Evolutionary conservation across 2,329 filamentous ascomycete genomes (phyloP).

Genomic region (Fusarium drepaniforme): DNA sequence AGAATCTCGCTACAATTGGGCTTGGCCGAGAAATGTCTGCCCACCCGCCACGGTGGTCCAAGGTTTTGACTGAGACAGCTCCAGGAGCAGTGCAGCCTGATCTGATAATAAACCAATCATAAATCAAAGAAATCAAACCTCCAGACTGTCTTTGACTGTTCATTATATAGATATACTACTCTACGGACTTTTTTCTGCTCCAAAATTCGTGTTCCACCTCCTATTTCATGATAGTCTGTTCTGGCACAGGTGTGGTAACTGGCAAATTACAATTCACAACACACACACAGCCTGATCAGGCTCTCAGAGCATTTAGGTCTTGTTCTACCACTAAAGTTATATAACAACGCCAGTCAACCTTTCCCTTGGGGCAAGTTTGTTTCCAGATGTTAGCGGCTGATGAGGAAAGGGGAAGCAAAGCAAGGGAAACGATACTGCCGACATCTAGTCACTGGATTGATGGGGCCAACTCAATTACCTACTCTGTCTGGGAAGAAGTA

Average conservation of each 20-base stretch:
- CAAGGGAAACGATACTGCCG: not conserved
- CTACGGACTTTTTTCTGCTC: not conserved
- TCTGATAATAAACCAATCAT: slow-evolving; percentile 1
- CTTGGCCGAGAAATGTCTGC: not conserved
- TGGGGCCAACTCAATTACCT: not conserved
- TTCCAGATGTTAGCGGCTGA: not conserved
- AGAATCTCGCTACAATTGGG: not conserved
- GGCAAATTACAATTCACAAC: not conserved
- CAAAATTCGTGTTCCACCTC: not conserved
- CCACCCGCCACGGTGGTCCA: not conserved
- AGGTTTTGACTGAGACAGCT: not conserved
- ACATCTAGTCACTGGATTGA: not conserved
- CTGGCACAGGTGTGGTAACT: not conserved
- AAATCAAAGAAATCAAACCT: slow-evolving; percentile 1
- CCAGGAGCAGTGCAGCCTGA: not conserved
- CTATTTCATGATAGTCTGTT: not conserved
- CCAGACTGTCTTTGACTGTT: not conserved
- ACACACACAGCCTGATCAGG: not conserved
- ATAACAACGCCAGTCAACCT: not conserved
- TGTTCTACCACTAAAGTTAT: not conserved
- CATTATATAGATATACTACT: not conserved
- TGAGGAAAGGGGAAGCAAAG: not conserved
- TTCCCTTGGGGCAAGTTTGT: not conserved
- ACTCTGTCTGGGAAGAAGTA: too few species aligned
- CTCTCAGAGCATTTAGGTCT: not conserved